phyloP scores from a whole-genome alignment of 768 basidiomycete genomes.

The Rhizopogon vulgaris region DNA sequence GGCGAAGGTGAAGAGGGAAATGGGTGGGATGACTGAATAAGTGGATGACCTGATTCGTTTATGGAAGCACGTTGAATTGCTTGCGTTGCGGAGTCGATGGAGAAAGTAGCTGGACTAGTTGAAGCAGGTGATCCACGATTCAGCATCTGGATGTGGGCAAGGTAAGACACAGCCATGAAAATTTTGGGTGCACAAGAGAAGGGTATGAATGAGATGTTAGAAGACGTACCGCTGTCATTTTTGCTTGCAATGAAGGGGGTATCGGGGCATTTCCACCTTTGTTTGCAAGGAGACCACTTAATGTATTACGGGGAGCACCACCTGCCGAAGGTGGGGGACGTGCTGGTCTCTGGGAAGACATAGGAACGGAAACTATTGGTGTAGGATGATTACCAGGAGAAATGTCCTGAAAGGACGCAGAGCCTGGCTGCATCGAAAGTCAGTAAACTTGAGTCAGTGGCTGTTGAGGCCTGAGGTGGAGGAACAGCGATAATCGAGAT shows the following conservation, averaged over 20 bases:
- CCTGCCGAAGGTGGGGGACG: constrained; percentile 12
- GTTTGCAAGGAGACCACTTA: constrained; percentile 40
- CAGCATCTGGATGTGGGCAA: constrained; percentile 35
- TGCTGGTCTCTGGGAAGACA: constrained; percentile 6
- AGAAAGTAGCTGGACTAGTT: constrained; percentile 18
- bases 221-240: constrained; percentile 79
- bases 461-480: constrained; percentile 14
- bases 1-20: constrained; percentile 26
- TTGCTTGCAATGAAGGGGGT: constrained; percentile 85
- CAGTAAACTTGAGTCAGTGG: neutral
- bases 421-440: constrained; percentile 17
- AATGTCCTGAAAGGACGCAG: constrained; percentile 11
- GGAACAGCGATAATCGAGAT: constrained; percentile 26
- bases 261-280: constrained; percentile 56
- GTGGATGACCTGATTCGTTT: constrained; percentile 21
- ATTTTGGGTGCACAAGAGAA: neutral
- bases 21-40: constrained; percentile 28
- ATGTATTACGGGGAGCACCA: constrained; percentile 21
- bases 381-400: neutral
- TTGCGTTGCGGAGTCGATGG: constrained; percentile 36
- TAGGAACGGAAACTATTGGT: constrained; percentile 3
- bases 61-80: constrained; percentile 33
- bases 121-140: constrained; percentile 30
- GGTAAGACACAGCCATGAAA: constrained; percentile 13
- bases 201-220: neutral